Conservation (phyloP, 345 rosid species). For the Passiflora organensis region DNA sequence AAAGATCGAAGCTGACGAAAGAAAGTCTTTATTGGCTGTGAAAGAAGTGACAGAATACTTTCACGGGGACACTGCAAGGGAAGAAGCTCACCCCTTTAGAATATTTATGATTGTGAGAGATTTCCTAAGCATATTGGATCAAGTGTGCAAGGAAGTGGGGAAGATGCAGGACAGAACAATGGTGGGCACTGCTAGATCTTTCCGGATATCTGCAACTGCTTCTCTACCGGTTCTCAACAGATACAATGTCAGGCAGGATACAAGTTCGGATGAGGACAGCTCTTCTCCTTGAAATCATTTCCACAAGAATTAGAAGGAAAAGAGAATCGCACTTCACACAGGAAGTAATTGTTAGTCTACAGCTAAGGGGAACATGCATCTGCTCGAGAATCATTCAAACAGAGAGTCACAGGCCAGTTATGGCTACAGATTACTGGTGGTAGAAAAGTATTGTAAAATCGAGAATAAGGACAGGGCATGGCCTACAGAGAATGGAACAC, state of each 20-base stretch:
- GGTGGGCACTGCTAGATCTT: slow-evolving; percentile 82
- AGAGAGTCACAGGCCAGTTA: background rate
- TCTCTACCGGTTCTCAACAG: slow-evolving; percentile 77
- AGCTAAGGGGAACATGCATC: background rate
- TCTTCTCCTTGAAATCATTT: slow-evolving; percentile 55
- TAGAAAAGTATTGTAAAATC: background rate
- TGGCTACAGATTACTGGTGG: background rate
- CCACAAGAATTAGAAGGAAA: slow-evolving; percentile 1
- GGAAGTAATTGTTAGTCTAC: background rate
- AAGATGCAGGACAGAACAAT: slow-evolving; percentile 69
- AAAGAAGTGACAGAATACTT: slow-evolving; percentile 93
- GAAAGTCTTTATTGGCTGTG: slow-evolving; percentile 63
- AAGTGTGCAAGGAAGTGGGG: slow-evolving; percentile 94
- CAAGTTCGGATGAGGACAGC: slow-evolving; percentile 78
- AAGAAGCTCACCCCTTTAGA: slow-evolving; percentile 90
- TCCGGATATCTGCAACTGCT: slow-evolving; percentile 69
- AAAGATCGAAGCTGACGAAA: slow-evolving; percentile 64
- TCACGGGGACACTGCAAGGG: slow-evolving; percentile 79
- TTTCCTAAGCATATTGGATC: slow-evolving; percentile 68
- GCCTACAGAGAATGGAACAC: background rate
- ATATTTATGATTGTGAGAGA: slow-evolving; percentile 91
- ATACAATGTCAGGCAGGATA: slow-evolving; percentile 54
- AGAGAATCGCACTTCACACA: background rate
- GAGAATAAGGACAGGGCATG: background rate
- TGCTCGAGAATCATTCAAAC: slow-evolving; percentile 6